Percentiles rank a stretch among this genome's conserved stretches.
Evolutionary conservation across 2,329 filamentous ascomycete genomes (phyloP).

Genomic region (Alternaria sp.): DNA sequence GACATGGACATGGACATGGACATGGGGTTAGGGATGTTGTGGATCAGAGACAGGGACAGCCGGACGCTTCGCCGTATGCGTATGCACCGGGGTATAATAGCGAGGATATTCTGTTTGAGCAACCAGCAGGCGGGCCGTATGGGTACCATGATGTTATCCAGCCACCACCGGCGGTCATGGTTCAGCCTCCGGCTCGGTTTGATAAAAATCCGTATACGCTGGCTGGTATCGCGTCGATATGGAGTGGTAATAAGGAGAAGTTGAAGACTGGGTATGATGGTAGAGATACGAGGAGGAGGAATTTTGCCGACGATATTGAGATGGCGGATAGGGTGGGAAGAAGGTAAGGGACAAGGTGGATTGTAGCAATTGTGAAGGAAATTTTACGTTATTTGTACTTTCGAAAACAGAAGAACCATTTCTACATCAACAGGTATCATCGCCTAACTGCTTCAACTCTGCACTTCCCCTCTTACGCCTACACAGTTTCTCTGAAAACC

Average conservation of each 20-base stretch:
- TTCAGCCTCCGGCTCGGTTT: constrained; percentile 1
- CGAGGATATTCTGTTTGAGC: background rate
- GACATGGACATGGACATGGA: background rate
- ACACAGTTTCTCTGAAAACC: background rate
- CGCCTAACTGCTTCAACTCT: background rate
- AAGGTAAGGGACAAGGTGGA: background rate
- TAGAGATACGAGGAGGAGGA: constrained; percentile 1
- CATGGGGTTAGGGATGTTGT: background rate
- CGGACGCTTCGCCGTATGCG: background rate
- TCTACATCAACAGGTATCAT: constrained; percentile 5
- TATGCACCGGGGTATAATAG: constrained; percentile 1
- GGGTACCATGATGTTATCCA: background rate
- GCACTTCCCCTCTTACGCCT: background rate
- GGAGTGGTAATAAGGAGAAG: background rate
- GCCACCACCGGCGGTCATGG: background rate
- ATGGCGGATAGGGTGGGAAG: background rate
- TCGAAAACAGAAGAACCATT: background rate
- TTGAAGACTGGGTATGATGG: constrained; percentile 7
- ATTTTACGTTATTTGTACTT: background rate
- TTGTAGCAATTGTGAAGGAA: background rate
- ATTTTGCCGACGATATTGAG: constrained; percentile 9
- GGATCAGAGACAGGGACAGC: background rate
- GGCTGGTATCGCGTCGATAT: constrained; percentile 12
- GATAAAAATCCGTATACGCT: constrained; percentile 11
- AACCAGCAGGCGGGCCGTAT: background rate